Percentiles rank a stretch among this genome's conserved stretches.
These are phyloP conservation scores for Pseudogymnoascus verrucosus DNA, from an alignment of 2,329 filamentous ascomycete species.

Conservation along the genomic window DNA sequence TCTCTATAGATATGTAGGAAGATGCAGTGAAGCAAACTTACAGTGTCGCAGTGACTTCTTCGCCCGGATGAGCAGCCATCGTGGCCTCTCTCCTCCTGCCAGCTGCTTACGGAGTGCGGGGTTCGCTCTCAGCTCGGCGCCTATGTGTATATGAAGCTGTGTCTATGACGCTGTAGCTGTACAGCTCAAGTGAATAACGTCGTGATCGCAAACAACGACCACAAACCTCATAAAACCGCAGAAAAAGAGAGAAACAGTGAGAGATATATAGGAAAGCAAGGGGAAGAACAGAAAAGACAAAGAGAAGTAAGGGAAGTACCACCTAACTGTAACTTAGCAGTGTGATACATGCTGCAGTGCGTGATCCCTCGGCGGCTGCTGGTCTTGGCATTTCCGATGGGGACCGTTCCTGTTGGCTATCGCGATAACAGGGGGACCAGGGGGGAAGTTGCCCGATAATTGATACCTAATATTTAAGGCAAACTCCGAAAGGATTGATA, in stretches of 20 bases:
- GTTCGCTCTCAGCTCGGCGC: neutral
- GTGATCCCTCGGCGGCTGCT: neutral
- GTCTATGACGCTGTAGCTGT: neutral
- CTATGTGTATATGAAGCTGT: neutral
- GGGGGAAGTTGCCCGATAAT: neutral
- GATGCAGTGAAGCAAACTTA: constrained; percentile 29
- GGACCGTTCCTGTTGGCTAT: neutral
- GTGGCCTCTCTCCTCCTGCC: neutral
- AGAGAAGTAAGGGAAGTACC: too few species aligned
- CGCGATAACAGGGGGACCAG: neutral
- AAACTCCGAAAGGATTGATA: neutral
- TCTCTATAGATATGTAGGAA: neutral
- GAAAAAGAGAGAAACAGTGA: neutral
- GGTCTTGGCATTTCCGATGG: neutral
- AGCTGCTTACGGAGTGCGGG: neutral
- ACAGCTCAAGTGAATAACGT: neutral
- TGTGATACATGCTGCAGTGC: too few species aligned
- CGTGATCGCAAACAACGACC: neutral
- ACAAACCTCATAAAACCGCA: neutral
- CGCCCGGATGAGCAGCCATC: constrained; percentile 41
- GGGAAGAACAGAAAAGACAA: neutral
- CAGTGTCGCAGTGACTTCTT: constrained; percentile 45
- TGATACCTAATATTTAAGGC: neutral
- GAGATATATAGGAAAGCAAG: neutral
- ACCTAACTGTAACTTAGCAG: too few species aligned